Base-by-base conservation (phyloP, 805 yeast species). In the Lipomyces orientalis region DNA sequence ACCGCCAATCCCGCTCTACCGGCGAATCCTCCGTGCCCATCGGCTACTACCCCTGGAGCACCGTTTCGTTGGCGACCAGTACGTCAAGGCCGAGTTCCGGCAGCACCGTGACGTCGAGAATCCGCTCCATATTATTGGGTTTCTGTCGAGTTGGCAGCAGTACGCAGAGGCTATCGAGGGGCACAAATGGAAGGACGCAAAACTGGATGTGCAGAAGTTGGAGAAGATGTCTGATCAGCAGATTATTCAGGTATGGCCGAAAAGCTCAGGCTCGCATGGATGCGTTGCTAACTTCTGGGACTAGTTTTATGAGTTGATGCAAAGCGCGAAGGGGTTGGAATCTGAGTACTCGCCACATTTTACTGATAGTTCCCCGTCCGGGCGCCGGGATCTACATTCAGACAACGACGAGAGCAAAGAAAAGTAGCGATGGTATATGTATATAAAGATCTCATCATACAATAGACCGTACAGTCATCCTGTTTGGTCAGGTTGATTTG, bases 51-150 rank as follows among this genome's bases (percentile, higher is more conserved):
- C 93, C 0, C 78, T 80, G 2, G 87, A 87, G 60, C 89, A 90
- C 68, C 83, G 97, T 66, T 84, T 87, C 62, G 82, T 95, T 29
- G 99, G 99, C 3, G 97, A 95, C 78, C 84, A 87, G 72, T 95
- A 95, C 77, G 97, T 94, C 61, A 90, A 88, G 76, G 86, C 88
- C 46, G 99, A 95, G 80, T 95, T 95, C 81, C 87, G 88, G 74
- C 89, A 93, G 6, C 99, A 95, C 79, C 85, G 87, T 67, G 79
- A 81, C 59, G 85, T 89, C 6, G 97, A 92, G 71, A 93, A 95
- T 77, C 98, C 99, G 2, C 82, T 92, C 31, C 97, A 94, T 75
- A 92, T 95, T 43, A 93, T 95, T 10, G 99, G 98, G 10, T 95
- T 95, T 74, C 82, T 95, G 69, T 87, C 97, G 0, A 89, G 91